These are phyloP conservation scores for Colletotrichum tropicale DNA, from an alignment of 2,329 filamentous ascomycete genomes.

Conservation along the genomic window DNA sequence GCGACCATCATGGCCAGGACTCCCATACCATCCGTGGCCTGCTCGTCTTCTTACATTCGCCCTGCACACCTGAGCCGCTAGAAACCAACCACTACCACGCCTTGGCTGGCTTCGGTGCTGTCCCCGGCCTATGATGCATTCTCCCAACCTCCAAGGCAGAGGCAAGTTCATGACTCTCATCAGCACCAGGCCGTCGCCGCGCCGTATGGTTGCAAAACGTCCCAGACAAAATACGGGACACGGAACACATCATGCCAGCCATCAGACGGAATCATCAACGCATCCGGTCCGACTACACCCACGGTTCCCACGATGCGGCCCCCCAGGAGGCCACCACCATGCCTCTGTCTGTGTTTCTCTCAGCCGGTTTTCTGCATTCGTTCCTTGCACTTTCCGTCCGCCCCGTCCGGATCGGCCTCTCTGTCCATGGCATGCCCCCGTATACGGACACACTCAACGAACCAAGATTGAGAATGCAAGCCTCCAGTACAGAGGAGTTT, in stretches of 20 bases:
- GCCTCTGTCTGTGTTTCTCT: background rate
- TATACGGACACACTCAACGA: background rate
- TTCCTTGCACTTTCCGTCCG: background rate
- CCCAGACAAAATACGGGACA: background rate
- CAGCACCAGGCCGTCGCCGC: background rate
- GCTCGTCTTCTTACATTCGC: background rate
- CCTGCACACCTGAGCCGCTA: background rate
- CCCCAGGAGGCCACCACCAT: background rate
- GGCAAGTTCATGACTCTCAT: background rate
- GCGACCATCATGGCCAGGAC: background rate
- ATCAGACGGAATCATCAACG: background rate
- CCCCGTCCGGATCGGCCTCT: background rate
- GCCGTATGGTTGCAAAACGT: background rate
- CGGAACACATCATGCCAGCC: background rate
- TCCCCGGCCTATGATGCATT: conserved; percentile 6
- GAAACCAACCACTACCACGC: background rate
- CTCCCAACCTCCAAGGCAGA: conserved; percentile 12
- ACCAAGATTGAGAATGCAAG: background rate
- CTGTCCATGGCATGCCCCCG: background rate
- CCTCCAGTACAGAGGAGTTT: background rate
- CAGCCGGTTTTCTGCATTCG: background rate
- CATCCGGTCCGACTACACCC: background rate
- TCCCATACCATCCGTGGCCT: background rate
- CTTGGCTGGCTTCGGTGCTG: background rate
- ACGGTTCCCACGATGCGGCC: background rate